phyloP scores from a whole-genome alignment of 2,329 filamentous ascomycete genomes.

The Daldinia sp. region DNA sequence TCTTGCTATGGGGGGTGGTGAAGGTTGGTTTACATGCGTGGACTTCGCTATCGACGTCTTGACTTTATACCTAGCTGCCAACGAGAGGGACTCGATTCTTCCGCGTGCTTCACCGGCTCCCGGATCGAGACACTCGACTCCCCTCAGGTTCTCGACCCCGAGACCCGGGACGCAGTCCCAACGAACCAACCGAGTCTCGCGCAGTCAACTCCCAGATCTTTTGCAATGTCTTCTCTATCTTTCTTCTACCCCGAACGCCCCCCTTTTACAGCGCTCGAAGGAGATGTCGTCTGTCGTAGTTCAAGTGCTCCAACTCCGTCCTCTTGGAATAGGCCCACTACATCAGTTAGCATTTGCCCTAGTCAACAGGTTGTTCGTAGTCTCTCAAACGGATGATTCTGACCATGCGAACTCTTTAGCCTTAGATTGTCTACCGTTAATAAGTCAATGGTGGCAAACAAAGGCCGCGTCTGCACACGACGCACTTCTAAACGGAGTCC shows the following conservation, averaged over 20 bases:
- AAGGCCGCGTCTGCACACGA: slow-evolving; percentile 67
- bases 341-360: slow-evolving; percentile 79
- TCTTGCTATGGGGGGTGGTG: slow-evolving; percentile 63
- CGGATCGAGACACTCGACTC: slow-evolving; percentile 45
- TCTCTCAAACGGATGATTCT: slow-evolving; percentile 73
- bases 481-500: slow-evolving; percentile 68
- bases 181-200: slow-evolving; percentile 43
- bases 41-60: slow-evolving; percentile 77
- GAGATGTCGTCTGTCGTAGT: slow-evolving; percentile 65
- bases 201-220: slow-evolving; percentile 59
- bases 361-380: slow-evolving; percentile 75
- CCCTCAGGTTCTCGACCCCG: slow-evolving; percentile 44
- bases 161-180: slow-evolving; percentile 43
- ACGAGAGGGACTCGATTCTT: slow-evolving; percentile 48
- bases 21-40: slow-evolving; percentile 73
- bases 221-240: slow-evolving; percentile 73
- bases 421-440: slow-evolving; percentile 70
- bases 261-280: slow-evolving; percentile 64
- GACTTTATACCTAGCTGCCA: slow-evolving; percentile 56
- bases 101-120: slow-evolving; percentile 59
- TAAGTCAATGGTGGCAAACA: slow-evolving; percentile 80
- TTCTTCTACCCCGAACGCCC: slow-evolving; percentile 71
- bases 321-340: slow-evolving; percentile 66
- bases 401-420: slow-evolving; percentile 67
- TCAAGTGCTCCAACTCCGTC: slow-evolving; percentile 67